Evolutionary conservation across 495 filamentous ascomycete species (phyloP).

Genomic region (Lichenothelia convexa): DNA sequence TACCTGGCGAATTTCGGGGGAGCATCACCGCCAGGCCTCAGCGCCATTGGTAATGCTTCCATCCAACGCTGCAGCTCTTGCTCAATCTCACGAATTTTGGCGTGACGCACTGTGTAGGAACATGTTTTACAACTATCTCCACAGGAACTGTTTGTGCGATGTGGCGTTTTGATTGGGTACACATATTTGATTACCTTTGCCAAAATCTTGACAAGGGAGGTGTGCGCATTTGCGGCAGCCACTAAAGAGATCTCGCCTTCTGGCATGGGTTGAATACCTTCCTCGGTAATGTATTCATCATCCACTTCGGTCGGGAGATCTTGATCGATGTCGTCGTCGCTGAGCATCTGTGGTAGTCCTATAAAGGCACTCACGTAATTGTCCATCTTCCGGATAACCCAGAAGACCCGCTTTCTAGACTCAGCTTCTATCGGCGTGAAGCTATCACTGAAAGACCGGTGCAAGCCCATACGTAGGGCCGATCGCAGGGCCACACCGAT

Average conservation of each 20-base stretch:
- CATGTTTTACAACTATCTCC: conserved; percentile 21
- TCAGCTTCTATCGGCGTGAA: conserved; percentile 77
- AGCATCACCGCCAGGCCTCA: conserved; percentile 60
- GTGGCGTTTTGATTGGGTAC: conserved; percentile 73
- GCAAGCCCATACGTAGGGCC: conserved; percentile 69
- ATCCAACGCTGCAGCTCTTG: conserved; percentile 70
- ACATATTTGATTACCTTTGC: conserved; percentile 75
- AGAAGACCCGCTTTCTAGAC: conserved; percentile 69
- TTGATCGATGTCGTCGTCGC: conserved; percentile 83
- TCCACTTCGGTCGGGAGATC: conserved; percentile 72
- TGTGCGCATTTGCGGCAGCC: conserved; percentile 72
- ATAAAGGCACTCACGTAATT: conserved; percentile 80
- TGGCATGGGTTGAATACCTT: conserved; percentile 55
- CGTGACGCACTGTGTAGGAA: conserved; percentile 72
- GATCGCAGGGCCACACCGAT: conserved; percentile 79
- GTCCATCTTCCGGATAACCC: conserved; percentile 83
- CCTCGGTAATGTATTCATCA: conserved; percentile 72
- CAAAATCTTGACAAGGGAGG: conserved; percentile 55
- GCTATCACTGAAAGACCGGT: conserved; percentile 55
- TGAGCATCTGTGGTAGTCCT: conserved; percentile 69
- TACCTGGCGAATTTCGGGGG: conserved; percentile 61
- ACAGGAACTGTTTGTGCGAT: too few relatives aligned
- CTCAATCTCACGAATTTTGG: conserved; percentile 81
- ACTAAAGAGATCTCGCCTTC: conserved; percentile 57
- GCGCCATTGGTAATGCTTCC: conserved; percentile 51